Percentiles rank a stretch among this genome's conserved stretches.
phyloP scores from a whole-genome alignment of 2,329 filamentous ascomycete species.

The Biscogniauxia mediterranea region DNA sequence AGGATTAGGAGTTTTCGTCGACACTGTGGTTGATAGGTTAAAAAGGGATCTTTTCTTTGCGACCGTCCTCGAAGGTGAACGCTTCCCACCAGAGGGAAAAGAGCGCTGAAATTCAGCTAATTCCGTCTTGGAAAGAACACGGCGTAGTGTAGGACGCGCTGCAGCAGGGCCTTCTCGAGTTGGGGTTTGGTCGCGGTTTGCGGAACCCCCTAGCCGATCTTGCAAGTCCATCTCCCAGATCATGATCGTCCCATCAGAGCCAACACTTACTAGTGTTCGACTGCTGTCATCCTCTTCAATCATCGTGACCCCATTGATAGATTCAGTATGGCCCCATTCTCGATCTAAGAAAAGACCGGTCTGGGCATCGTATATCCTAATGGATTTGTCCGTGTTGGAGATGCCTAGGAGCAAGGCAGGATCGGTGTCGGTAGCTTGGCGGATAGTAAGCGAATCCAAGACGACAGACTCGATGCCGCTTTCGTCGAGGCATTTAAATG shows the following conservation, averaged over 20 bases:
- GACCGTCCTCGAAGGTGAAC: constrained; percentile 55
- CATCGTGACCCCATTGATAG: constrained; percentile 81
- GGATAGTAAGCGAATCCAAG: constrained; percentile 72
- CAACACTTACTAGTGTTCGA: constrained; percentile 68
- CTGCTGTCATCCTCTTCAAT: constrained; percentile 57
- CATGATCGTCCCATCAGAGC: constrained; percentile 80
- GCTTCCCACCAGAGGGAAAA: constrained; percentile 43
- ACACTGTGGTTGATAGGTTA: constrained; percentile 38
- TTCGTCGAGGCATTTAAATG: constrained; percentile 81
- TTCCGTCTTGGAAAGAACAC: constrained; percentile 84
- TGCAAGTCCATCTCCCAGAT: constrained; percentile 64
- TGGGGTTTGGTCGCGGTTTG: constrained; percentile 54
- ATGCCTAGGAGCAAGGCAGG: constrained; percentile 75
- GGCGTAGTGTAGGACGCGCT: constrained; percentile 71
- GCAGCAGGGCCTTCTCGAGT: constrained; percentile 49
- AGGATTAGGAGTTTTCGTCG: constrained; percentile 39
- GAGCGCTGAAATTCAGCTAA: constrained; percentile 73
- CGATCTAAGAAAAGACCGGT: constrained; percentile 76
- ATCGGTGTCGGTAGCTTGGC: constrained; percentile 51
- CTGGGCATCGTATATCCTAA: constrained; percentile 81
- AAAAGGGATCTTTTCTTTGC: constrained; percentile 55
- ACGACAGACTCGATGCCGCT: constrained; percentile 79
- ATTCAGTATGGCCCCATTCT: constrained; percentile 94
- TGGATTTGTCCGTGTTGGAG: constrained; percentile 93
- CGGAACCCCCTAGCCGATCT: constrained; percentile 40